Evolutionary conservation across 805 yeast species (phyloP).

Genomic region (Zygotorulaspora sp.): DNA sequence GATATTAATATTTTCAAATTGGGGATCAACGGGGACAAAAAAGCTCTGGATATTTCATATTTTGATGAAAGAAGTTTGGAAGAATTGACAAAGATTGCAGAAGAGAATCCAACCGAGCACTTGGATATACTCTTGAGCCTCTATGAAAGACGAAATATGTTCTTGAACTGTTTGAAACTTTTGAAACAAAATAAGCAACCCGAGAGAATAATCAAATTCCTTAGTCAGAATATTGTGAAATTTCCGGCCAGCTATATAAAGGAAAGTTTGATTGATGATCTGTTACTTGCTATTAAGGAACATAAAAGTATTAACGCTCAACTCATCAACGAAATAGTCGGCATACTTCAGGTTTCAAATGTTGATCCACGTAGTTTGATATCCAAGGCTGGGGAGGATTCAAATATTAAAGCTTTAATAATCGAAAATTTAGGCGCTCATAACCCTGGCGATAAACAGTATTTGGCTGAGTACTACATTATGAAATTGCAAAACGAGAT

Average conservation of each 20-base stretch:
- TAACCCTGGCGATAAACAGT: slow-evolving; percentile 22
- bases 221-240: slow-evolving; percentile 10
- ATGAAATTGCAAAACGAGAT: slow-evolving; percentile 22
- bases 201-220: slow-evolving; percentile 7
- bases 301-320: slow-evolving; percentile 1
- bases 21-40: slow-evolving; percentile 4
- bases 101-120: slow-evolving; percentile 5
- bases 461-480: slow-evolving; percentile 26
- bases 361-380: slow-evolving; percentile 18
- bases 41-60: slow-evolving; percentile 12
- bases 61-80: slow-evolving; percentile 19
- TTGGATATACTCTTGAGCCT: slow-evolving; percentile 13
- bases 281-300: slow-evolving; percentile 14
- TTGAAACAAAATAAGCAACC: slow-evolving; percentile 10
- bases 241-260: slow-evolving; percentile 17
- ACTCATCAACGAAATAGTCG: slow-evolving; percentile 8
- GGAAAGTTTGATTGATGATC: slow-evolving; percentile 14
- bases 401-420: slow-evolving; percentile 22
- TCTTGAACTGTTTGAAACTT: slow-evolving; percentile 12
- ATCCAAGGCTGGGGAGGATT: slow-evolving; percentile 11
- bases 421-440: slow-evolving; percentile 25
- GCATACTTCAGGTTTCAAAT: slow-evolving; percentile 11
- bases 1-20: slow-evolving; percentile 24
- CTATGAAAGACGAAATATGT: slow-evolving; percentile 16
- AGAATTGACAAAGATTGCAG: slow-evolving; percentile 16